Conservation (phyloP, 2,329 filamentous ascomycete species). For the Magnaporthiopsis poae region DNA sequence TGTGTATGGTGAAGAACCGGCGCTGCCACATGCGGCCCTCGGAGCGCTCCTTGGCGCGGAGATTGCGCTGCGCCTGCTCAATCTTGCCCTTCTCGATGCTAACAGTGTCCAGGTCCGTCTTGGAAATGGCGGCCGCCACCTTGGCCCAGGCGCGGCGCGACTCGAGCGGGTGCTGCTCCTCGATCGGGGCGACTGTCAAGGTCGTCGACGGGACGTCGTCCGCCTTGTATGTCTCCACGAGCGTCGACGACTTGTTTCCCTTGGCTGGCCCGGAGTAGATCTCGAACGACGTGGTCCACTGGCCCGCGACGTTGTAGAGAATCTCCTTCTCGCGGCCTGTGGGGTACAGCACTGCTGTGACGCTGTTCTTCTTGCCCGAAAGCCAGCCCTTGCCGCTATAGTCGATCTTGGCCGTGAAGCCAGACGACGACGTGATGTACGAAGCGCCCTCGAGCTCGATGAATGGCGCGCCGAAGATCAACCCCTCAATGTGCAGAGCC, state of each 20-base stretch:
- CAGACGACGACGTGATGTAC: slow-evolving; percentile 76
- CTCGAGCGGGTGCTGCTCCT: slow-evolving; percentile 71
- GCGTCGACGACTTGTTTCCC: slow-evolving; percentile 29
- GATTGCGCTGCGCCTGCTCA: slow-evolving; percentile 73
- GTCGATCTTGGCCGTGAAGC: slow-evolving; percentile 81
- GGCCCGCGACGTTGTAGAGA: slow-evolving; percentile 73
- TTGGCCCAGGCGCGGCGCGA: slow-evolving; percentile 78
- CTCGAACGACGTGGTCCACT: slow-evolving; percentile 78
- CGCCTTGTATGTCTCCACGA: slow-evolving; percentile 54
- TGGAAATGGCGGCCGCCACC: slow-evolving; percentile 70
- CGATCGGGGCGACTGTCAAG: slow-evolving; percentile 60
- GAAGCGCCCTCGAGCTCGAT: slow-evolving; percentile 80
- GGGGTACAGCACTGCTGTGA: slow-evolving; percentile 63
- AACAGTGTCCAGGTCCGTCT: slow-evolving; percentile 75
- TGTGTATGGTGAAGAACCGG: slow-evolving; percentile 61
- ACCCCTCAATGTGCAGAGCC: slow-evolving; percentile 81
- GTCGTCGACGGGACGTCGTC: slow-evolving; percentile 50
- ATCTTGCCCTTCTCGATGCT: slow-evolving; percentile 75
- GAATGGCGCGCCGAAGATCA: slow-evolving; percentile 78
- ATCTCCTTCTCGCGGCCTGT: slow-evolving; percentile 63
- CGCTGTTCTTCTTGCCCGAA: slow-evolving; percentile 88
- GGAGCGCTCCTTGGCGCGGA: slow-evolving; percentile 62
- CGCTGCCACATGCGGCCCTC: slow-evolving; percentile 71
- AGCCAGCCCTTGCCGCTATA: slow-evolving; percentile 93
- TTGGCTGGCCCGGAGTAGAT: slow-evolving; percentile 58